phyloP scores from a whole-genome alignment of 139 green algal genomes.

The Closterium sp. region DNA sequence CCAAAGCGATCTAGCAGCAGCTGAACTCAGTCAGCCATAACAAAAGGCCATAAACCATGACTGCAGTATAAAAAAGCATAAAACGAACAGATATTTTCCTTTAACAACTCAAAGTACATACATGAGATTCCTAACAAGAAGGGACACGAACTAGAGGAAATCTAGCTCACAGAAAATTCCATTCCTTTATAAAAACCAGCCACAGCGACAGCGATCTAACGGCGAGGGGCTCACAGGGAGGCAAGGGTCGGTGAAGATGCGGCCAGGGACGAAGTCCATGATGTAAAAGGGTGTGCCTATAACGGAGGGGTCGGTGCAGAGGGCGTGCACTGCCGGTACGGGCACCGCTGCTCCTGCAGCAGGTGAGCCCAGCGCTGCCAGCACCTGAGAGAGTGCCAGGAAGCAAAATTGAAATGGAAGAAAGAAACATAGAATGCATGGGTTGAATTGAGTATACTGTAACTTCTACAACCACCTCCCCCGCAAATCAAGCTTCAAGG shows the following conservation, averaged over 20 bases:
- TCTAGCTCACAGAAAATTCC: not conserved
- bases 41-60: too few relatives aligned
- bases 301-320: constrained; percentile 76
- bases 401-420: not conserved
- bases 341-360: constrained; percentile 62
- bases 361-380: constrained; percentile 13
- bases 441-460: constrained; percentile 43
- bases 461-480: too few relatives aligned
- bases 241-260: constrained; percentile 74
- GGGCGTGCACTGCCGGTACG: constrained; percentile 70
- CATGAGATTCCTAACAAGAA: too few relatives aligned
- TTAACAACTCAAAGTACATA: too few relatives aligned
- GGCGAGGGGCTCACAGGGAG: constrained; percentile 61
- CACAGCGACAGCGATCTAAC: too few relatives aligned
- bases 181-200: too few relatives aligned
- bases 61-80: too few relatives aligned
- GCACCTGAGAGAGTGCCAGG: constrained; percentile 60
- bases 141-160: not conserved
- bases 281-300: constrained; percentile 95
- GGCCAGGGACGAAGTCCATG: constrained; percentile 78
- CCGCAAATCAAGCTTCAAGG: constrained; percentile 72
- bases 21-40: too few relatives aligned
- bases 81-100: too few relatives aligned
- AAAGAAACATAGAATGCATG: constrained; percentile 76
- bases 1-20: too few relatives aligned